Percentiles rank a stretch among this genome's conserved stretches.
These are phyloP conservation scores for Paragyromitra xinjiangensis DNA, from an alignment of 495 filamentous ascomycete species.

Conservation along the genomic window DNA sequence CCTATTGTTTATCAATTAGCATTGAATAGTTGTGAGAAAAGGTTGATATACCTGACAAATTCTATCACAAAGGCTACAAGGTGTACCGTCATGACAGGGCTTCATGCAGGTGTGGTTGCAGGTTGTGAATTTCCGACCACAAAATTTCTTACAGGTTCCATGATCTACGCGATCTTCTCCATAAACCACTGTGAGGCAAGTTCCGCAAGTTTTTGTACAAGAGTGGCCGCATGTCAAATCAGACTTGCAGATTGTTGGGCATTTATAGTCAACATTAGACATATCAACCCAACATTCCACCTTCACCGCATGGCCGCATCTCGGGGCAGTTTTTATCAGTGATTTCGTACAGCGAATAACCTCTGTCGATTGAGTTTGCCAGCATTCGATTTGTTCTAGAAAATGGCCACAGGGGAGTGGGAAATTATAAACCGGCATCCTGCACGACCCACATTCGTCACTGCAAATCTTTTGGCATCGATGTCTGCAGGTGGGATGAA, in stretches of 20 bases:
- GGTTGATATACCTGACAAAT: slow-evolving; percentile 13
- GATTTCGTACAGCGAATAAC: slow-evolving; percentile 2
- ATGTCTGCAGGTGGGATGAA: slow-evolving; percentile 15
- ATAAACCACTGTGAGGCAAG: slow-evolving; percentile 6
- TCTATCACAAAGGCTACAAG: slow-evolving; percentile 21
- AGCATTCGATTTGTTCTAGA: slow-evolving; percentile 13
- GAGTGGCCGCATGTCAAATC: slow-evolving; percentile 10
- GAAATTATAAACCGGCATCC: not conserved
- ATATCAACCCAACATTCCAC: slow-evolving; percentile 18
- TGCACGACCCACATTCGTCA: slow-evolving; percentile 17
- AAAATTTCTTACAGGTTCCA: slow-evolving; percentile 10
- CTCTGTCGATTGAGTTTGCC: not conserved
- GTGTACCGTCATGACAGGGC: slow-evolving; percentile 6
- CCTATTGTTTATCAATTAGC: slow-evolving; percentile 16
- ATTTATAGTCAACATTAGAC: not conserved
- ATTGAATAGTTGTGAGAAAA: not conserved
- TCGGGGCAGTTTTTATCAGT: not conserved
- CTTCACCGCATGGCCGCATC: slow-evolving; percentile 8
- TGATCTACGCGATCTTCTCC: not conserved
- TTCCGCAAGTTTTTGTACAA: slow-evolving; percentile 19
- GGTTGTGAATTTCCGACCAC: slow-evolving; percentile 27
- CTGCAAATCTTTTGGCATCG: slow-evolving; percentile 27
- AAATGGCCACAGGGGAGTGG: slow-evolving; percentile 5
- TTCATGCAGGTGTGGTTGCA: slow-evolving; percentile 17
- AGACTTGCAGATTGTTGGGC: slow-evolving; percentile 4